Base-by-base conservation (phyloP, 2,329 filamentous ascomycete genomes). In the Colletotrichum simmondsii region DNA sequence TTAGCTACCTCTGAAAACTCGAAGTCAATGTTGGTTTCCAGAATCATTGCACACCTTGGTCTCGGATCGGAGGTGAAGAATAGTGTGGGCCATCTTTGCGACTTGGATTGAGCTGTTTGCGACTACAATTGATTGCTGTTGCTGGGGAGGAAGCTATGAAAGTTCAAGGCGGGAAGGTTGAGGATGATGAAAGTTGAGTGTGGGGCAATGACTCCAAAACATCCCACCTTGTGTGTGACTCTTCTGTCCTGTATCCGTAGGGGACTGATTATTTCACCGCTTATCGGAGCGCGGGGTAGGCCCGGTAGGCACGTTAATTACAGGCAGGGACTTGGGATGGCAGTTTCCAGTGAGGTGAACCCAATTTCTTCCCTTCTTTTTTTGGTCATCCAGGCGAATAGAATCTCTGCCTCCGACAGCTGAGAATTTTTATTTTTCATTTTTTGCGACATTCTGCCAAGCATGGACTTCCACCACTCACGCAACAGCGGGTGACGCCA, bases 1-100 rank as follows among this genome's bases (percentile, higher is more conserved):
- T 49, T 49, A 49, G 42, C 19, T 49, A 7, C 22, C 19, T 49
- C 42, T n/a, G 42, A 22, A 49, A 11, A 10, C 19, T 2, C 42
- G 4, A 22, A 10, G 42, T 22, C 42, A 49, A 49, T 49, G 42
- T 49, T 10, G 19, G 19, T 10, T 49, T 10, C 19, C 8, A 49
- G 88, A 86, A 78, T 87, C 87, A 83, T 90, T 88, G 71, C 87
- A 84, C 71, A 86, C 86, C 87, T 90, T 91, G 77, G 87, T 88
- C 82, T 91, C 89, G 73, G 89, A 87, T 74, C 89, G 87, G 74
- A 90, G 84, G 79, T 88, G 90, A 76, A 90, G 79, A 61, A 78
- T 66, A 19, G 73, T 71, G 37, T 52, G 62, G 46, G 75, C 75
- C 77, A 78, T 78, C 28, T 58, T 46, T 74, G 74, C 54, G 37